Conservation (phyloP, 768 basidiomycete genomes). For the Amanita subjunquillea region DNA sequence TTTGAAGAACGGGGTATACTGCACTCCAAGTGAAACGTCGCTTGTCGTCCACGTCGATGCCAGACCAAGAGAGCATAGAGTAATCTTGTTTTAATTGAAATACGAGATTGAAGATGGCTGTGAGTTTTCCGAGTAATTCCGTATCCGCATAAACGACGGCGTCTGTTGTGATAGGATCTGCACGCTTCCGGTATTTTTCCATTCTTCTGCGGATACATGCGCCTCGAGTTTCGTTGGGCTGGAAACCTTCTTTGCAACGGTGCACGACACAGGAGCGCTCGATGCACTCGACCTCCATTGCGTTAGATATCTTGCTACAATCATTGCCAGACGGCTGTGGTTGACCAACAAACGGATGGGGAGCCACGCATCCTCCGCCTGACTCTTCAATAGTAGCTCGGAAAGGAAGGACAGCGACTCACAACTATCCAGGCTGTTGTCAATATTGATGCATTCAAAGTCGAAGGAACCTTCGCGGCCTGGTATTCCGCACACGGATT, state of each 20-base stretch:
- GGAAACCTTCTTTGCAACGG: slow-evolving; percentile 19
- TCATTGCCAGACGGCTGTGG: slow-evolving; percentile 14
- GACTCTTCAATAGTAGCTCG: background rate
- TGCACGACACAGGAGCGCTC: slow-evolving; percentile 17
- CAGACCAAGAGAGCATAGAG: background rate
- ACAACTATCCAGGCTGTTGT: slow-evolving; percentile 27
- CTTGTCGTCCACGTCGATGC: background rate
- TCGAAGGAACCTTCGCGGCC: slow-evolving; percentile 16
- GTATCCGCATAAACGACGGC: slow-evolving; percentile 10
- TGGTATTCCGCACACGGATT: slow-evolving; percentile 27
- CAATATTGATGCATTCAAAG: slow-evolving; percentile 31
- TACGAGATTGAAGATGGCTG: background rate
- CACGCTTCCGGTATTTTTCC: slow-evolving; percentile 9
- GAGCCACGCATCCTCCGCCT: slow-evolving; percentile 32
- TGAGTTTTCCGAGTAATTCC: slow-evolving; percentile 8
- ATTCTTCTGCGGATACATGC: slow-evolving; percentile 15
- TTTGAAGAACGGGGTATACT: background rate
- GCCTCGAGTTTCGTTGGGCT: slow-evolving; percentile 11
- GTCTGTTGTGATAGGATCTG: slow-evolving; percentile 4
- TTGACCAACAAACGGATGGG: slow-evolving; percentile 20
- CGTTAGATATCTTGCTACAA: slow-evolving; percentile 20
- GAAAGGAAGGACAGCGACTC: slow-evolving; percentile 9
- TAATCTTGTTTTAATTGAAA: slow-evolving; percentile 1
- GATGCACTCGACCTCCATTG: slow-evolving; percentile 14
- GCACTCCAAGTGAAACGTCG: background rate